Conservation (phyloP, 441 rosid species). For the Corymbia citriodora region DNA sequence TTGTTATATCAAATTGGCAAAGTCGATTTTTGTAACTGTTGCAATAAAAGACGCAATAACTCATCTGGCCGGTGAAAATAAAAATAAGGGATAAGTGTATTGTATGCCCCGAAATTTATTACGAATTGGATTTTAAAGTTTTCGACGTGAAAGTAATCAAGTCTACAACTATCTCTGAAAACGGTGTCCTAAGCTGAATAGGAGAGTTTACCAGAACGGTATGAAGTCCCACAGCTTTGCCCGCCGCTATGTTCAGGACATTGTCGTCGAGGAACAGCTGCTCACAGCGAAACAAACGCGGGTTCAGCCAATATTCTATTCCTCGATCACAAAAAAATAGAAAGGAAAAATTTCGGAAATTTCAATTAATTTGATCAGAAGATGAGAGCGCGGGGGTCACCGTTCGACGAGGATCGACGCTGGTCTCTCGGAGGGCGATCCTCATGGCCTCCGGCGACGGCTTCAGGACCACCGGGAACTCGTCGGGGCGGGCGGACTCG, state of each 20-base stretch:
- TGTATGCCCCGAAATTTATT: accelerated
- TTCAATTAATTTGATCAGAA: too few species aligned
- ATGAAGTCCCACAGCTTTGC: constrained; percentile 11
- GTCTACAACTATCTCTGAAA: background rate
- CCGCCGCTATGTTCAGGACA: constrained; percentile 6
- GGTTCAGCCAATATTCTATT: background rate
- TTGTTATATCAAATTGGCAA: background rate
- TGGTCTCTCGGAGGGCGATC: background rate
- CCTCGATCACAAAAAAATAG: background rate
- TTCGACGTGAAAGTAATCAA: too few species aligned
- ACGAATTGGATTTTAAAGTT: too few species aligned
- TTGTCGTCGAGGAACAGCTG: constrained; percentile 19
- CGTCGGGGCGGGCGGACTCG: background rate
- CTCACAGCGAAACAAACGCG: background rate
- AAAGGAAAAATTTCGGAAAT: too few species aligned
- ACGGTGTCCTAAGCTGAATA: background rate
- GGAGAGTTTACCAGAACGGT: constrained; percentile 2
- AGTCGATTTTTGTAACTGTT: background rate
- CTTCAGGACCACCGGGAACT: constrained; percentile 15
- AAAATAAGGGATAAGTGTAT: accelerated
- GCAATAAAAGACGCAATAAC: background rate
- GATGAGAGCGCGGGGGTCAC: background rate
- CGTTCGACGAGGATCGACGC: constrained; percentile 2
- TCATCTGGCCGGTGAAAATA: too few species aligned
- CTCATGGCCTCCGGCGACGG: constrained; percentile 11